Conservation (phyloP, 345 rosid species). For the Abelmoschus esculentus region DNA sequence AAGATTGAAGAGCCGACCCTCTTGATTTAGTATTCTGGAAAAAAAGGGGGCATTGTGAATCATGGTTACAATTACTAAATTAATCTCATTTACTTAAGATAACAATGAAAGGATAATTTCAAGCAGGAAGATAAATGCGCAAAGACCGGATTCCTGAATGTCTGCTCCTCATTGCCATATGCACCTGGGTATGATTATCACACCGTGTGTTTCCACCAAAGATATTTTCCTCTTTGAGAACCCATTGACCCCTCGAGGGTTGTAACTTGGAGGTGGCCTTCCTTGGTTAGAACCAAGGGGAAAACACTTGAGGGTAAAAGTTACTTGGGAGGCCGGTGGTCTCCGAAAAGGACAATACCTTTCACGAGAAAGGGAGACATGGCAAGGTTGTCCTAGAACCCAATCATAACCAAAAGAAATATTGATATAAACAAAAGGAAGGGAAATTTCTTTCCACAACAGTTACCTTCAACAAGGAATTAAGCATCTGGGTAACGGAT, state of each 20-base stretch:
- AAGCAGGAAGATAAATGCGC: not conserved
- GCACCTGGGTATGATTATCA: not conserved
- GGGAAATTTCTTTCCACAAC: not conserved
- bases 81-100: not conserved
- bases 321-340: not conserved
- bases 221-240: not conserved
- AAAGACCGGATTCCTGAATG: not conserved
- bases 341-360: not conserved
- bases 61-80: not conserved
- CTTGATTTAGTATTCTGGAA: slow-evolving; percentile 53
- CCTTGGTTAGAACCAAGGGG: not conserved
- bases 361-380: not conserved
- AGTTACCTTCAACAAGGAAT: slow-evolving; percentile 55
- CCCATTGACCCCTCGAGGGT: not conserved
- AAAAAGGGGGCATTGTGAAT: not conserved
- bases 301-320: not conserved
- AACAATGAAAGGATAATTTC: not conserved
- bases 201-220: not conserved
- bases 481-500: slow-evolving; percentile 35
- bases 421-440: not conserved
- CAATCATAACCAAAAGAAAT: not conserved
- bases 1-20: slow-evolving; percentile 51
- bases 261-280: not conserved
- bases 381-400: not conserved
- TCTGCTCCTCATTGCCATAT: not conserved